A percentile compares a stretch with the other conserved stretches of the same genome.
Evolutionary conservation across 2,329 filamentous ascomycete genomes (phyloP).

Genomic region (Orbilia javanica): DNA sequence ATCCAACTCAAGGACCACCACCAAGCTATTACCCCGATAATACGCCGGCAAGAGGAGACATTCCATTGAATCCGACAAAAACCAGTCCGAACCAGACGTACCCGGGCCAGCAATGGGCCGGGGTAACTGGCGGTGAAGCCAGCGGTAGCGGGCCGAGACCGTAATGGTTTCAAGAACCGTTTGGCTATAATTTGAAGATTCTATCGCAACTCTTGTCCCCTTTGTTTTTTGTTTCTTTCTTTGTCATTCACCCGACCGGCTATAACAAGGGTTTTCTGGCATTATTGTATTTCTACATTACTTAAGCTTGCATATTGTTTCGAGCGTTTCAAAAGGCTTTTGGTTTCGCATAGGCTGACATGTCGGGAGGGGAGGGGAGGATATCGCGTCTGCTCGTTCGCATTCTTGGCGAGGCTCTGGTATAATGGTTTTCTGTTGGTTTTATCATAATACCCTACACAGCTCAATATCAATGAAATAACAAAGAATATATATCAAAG

Average conservation of each 20-base stretch:
- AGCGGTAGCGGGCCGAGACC: constrained; percentile 40
- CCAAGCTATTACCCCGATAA: constrained; percentile 52
- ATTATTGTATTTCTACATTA: constrained; percentile 5
- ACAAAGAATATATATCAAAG: background rate
- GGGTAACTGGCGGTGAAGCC: constrained; percentile 37
- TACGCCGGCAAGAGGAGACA: constrained; percentile 29
- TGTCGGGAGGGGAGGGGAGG: background rate
- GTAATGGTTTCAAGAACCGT: constrained; percentile 6
- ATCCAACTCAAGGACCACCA: constrained; percentile 39
- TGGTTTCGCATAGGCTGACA: constrained; percentile 4
- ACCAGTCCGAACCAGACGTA: constrained; percentile 37
- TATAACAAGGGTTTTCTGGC: background rate
- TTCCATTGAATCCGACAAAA: constrained; percentile 50
- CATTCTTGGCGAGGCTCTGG: background rate
- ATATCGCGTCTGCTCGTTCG: background rate
- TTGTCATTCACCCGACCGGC: background rate
- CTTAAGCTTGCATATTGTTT: constrained; percentile 15
- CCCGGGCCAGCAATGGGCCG: constrained; percentile 25
- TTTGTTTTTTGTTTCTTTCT: background rate
- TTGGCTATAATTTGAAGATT: background rate
- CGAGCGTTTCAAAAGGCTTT: constrained; percentile 6
- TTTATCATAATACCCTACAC: background rate
- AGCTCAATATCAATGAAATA: background rate
- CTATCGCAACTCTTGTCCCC: no score
- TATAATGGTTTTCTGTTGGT: background rate